Evolutionary conservation across 768 basidiomycete species (phyloP), one percentile per base, ranked within the genome.

Genomic region (Hortiboletus campestris): DNA sequence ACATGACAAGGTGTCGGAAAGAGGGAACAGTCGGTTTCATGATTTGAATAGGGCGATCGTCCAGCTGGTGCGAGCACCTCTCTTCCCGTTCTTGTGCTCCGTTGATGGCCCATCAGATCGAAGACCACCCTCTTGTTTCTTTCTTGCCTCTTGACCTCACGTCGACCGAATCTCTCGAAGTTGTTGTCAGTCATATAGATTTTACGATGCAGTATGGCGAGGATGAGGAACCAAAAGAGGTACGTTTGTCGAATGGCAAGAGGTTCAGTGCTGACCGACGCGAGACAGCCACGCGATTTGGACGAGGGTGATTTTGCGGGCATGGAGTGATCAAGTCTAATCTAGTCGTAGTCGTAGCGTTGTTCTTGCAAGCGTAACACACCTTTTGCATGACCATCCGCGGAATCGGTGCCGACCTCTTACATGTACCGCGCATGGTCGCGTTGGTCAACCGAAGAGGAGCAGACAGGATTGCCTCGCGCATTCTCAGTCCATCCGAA

Each of bases 131-230:
- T 29, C 82, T 99, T 39, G 97, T 99, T 20, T 94, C 94, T 2
- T 99, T 99, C 78, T 75, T 99, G 36, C 95, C 97, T 4, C 81
- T 99, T 39, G 94, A 99, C 74, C 83, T 98, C 34, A 86, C 93
- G 16, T 84, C 85, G 58, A 83, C 94, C 46, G 93, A 97, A 64
- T 95, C 94, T 1, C 79, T 99, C 49, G 91, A 92, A 66, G 86
- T 84, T 2, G 86, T 98, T 11, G 79, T 99, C 56, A 94, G 93
- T 69, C 94, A 99, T 70, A 90, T 99, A 51, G 97, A 99, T 75
- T 96, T 93, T 64, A 89, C 93, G 55, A 94, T 99, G 86, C 97
- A 99, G 69, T 99, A 97, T 65, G 96, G 96, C 34, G 96, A 98
- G 75, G 93, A 95, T 56, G 96, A 99, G 69, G 96, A 99, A 67